Base-by-base conservation (phyloP, 1,284 basidiomycete species). In the Hymenochaete sp. region DNA sequence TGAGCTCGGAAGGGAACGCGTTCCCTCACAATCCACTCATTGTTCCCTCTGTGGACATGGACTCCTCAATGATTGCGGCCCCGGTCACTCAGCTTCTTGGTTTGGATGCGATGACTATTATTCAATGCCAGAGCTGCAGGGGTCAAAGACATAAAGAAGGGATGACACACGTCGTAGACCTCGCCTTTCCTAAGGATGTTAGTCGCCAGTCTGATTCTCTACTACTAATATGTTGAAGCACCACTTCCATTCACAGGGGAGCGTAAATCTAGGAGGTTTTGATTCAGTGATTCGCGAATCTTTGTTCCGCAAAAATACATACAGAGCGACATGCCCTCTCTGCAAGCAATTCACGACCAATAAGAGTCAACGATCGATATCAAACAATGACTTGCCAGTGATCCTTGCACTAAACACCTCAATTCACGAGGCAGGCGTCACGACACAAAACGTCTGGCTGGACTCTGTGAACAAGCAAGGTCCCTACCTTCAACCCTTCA, bases 351-450 rank as follows among this genome's bases (percentile, higher is more conserved):
- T 83, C 55, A 66, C 83, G 3, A 79, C 73, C 7, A 82, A 93
- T 53, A 74, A 80, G 29, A 82, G 82, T 16, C 73, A 74, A 35
- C 78, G 93, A 4, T 76, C 80, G 1, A 77, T 93, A 25, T 67
- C 79, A 0, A 71, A 73, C 4, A 61, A 62, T n/a, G 73, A 79
- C 46, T 65, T 98, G 2, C 95, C 95, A 0, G 81, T 87, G 0
- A 72, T 97, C n/a, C 67, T 98, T 6, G 83, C 86, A 0, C 66
- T 99, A 53, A 98, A 98, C 60, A 83, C 92, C 0, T 80, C 78
- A 27, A 82, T 90, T 3, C 76, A 82, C 47, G 82, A 77, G 18
- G 77, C 88, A 1, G 93, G 96, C 21, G 77, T 77, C 40, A 13
- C 45, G 1, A 39, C 44, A 6, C 63, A 85, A 28, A 75, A 73